Base-by-base conservation (phyloP, 2,329 filamentous ascomycete species). In the Aspergillus persii region DNA sequence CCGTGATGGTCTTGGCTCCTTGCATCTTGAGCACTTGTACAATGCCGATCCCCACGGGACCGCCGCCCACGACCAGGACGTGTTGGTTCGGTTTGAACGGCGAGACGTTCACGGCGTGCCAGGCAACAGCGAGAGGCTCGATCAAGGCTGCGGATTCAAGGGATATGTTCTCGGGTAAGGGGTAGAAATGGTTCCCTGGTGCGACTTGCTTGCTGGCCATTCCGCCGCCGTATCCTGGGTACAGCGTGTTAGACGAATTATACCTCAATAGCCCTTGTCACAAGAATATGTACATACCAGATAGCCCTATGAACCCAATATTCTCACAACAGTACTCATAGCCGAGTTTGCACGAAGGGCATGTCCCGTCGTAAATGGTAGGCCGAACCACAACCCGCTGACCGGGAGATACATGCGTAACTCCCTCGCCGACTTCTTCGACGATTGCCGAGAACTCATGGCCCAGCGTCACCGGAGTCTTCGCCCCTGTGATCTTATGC, bases 381-480 rank as follows among this genome's bases (percentile, higher is more conserved):
- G 87, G 87, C 60, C 87, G 84, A 3, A 89, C 79, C 3, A 81
- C 83, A 12, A 87, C 85, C 33, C 79, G 58, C 39, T 66, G 61
- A 18, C 66, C 66, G 4, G 57, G 58, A 6, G 74, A 63, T 87
- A 88, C 74, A 69, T 64, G 59, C 8, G 66, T 68, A 3, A 86
- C 81, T 0, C 74, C 78, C 0, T 76, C 68, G 0, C 86, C 86
- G n/a, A 89, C 74, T 63, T 87, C 84, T 5, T 81, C 77, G 30
- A 89, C 77, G 1, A 81, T 78, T 12, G 86, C 87, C 2, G 80
- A 82, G 70, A 89, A 86, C 66, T 89, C 87, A 67, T 89, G 87
- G 27, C 87, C 87, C 15, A 89, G 76, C 0, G 80, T 85, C 12
- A 89, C 78, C 1, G 86, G 87, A 41, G 84, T 78, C 0, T 75